Conservation (phyloP, 2,329 filamentous ascomycete genomes). For the Pseudocercospora pini-densiflorae region DNA sequence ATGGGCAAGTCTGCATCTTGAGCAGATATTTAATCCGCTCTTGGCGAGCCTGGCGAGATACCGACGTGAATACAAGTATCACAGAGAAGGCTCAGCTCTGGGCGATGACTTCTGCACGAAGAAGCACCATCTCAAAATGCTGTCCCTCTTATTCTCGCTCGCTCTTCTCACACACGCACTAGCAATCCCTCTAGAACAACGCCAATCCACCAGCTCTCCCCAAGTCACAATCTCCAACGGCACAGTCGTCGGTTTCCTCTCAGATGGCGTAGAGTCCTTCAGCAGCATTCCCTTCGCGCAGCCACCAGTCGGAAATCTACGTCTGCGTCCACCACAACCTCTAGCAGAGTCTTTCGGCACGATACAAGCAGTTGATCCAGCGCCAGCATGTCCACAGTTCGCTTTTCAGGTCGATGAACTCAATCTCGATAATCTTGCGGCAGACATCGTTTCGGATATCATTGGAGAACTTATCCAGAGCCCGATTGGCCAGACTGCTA, state of each 20-base stretch:
- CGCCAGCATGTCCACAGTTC: constrained; percentile 12
- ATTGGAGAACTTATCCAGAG: constrained; percentile 43
- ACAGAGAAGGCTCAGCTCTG: background rate
- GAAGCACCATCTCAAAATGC: background rate
- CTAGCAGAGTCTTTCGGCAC: constrained; percentile 45
- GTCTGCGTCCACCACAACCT: constrained; percentile 70
- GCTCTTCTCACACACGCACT: background rate
- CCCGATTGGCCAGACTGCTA: constrained; percentile 44
- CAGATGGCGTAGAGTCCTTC: constrained; percentile 65
- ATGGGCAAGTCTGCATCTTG: background rate
- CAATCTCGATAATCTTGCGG: constrained; percentile 40
- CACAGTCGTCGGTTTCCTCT: constrained; percentile 57
- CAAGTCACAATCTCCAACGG: constrained; percentile 50
- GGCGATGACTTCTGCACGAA: too few relatives aligned
- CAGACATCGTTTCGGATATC: constrained; percentile 36
- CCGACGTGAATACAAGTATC: background rate
- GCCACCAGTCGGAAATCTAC: constrained; percentile 66
- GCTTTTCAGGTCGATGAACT: constrained; percentile 28
- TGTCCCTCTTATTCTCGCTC: background rate
- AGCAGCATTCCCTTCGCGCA: constrained; percentile 76
- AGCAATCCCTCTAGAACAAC: background rate
- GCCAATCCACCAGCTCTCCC: background rate
- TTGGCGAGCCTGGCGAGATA: background rate
- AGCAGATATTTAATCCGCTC: too few relatives aligned
- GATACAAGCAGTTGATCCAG: constrained; percentile 12